Base-by-base conservation (phyloP, 169 alveolate genomes). In the Plasmodium vinckei region DNA sequence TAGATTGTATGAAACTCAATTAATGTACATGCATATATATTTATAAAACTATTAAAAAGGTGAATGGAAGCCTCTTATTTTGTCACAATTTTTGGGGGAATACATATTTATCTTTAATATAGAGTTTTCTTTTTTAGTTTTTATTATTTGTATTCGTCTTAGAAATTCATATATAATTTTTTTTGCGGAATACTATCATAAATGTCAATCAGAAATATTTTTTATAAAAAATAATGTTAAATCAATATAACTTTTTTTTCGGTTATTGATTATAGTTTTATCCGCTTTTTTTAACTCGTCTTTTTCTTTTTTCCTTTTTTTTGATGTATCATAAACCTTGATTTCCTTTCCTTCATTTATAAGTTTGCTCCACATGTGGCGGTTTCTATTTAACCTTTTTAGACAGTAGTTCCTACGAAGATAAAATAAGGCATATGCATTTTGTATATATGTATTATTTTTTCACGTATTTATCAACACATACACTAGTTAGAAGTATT, bases 231-330 rank as follows among this genome's bases (percentile, higher is more conserved):
- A 84, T 44, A 86, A 53, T 19, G 87, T 70, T 21, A 86, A 86
- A 86, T 86, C 91, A 53, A 86, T 70, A 53, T 86, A 86, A 60
- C 91, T 64, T 61, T 86, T 86, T 42, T 86, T 86, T 64, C 63
- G 57, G 3, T 4, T 1, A 33, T 0, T 4, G 42, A 1, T 33
- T 33, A 3, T 4, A 4, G 4, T 1, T 56, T 86, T 64, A 44
- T 82, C 90, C 5, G 46, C 23, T 86, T 59, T 54, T 25, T 70
- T 69, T 49, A 69, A 59, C 5, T 69, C 19, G 1, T 17, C 71
- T 57, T 69, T 86, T 25, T 69, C 91, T 15, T 27, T 65, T 39
- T 13, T 46, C 5, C 71, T 60, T 39, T 57, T 65, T 15, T 51
- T 25, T 2, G 70, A 9, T 19, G 69, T 61, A 49, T 79, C 72